phyloP scores from a whole-genome alignment of 176 grass and related monocot genomes.

The Eragrostis curvula region DNA sequence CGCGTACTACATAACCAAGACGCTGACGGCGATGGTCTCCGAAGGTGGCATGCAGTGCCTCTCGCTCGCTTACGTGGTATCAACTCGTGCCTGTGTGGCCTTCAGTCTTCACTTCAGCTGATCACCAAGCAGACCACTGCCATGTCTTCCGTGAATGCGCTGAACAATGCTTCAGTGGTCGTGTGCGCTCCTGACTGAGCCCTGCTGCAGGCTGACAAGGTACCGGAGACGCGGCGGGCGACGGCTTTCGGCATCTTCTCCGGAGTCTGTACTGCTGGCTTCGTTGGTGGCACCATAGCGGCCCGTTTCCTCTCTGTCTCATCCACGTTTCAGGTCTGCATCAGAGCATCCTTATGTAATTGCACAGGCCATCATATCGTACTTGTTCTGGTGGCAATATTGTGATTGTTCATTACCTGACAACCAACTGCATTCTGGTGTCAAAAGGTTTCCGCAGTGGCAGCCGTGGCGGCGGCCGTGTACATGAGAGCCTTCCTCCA shows the following conservation, averaged over 20 bases:
- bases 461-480: constrained; percentile 37
- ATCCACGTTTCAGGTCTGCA: constrained; percentile 50
- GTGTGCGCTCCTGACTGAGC: background rate
- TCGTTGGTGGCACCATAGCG: constrained; percentile 42
- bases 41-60: constrained; percentile 67
- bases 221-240: constrained; percentile 38
- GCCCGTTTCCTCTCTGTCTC: constrained; percentile 50
- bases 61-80: constrained; percentile 71
- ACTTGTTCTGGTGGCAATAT: background rate
- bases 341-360: background rate
- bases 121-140: background rate
- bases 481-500: constrained; percentile 68
- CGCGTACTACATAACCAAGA: constrained; percentile 56
- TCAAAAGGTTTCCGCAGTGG: constrained; percentile 41
- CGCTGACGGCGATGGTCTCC: constrained; percentile 57
- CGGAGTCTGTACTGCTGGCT: constrained; percentile 54
- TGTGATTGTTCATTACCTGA: background rate
- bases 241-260: constrained; percentile 54
- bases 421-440: background rate
- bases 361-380: too few species aligned
- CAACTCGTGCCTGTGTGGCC: background rate
- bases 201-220: constrained; percentile 46
- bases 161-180: background rate
- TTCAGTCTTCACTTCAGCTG: background rate
- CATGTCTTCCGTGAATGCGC: background rate